Conservation (phyloP, 2,329 filamentous ascomycete genomes). For the Scedosporium boydii region DNA sequence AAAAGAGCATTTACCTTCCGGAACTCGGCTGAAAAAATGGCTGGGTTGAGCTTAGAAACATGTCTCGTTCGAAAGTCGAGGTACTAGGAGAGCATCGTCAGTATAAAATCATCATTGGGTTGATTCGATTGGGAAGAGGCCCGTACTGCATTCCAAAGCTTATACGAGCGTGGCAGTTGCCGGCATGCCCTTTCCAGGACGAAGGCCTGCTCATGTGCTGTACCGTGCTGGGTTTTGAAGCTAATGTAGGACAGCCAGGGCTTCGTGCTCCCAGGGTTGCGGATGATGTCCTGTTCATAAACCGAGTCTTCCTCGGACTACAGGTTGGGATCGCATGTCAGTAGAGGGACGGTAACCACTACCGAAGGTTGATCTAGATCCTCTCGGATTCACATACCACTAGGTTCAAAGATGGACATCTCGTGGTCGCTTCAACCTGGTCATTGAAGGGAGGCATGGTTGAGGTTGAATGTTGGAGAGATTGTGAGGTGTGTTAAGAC, state of each 20-base stretch:
- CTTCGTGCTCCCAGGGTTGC: conserved; percentile 75
- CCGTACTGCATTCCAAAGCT: conserved; percentile 87
- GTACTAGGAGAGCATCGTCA: conserved; percentile 46
- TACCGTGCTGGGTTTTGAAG: conserved; percentile 83
- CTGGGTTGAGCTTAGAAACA: conserved; percentile 72
- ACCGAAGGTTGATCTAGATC: too few relatives aligned
- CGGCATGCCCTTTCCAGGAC: conserved; percentile 85
- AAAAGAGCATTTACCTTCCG: conserved; percentile 92
- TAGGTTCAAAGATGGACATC: too few relatives aligned
- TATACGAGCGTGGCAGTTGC: conserved; percentile 89
- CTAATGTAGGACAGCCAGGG: conserved; percentile 93
- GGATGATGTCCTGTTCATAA: conserved; percentile 92
- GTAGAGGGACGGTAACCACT: too few relatives aligned
- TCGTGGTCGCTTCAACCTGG: too few relatives aligned
- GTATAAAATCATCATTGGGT: neutral
- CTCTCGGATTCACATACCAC: neutral
- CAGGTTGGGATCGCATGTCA: neutral
- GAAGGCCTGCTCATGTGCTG: conserved; percentile 71
- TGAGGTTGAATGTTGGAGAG: too few relatives aligned
- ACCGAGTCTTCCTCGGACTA: conserved; percentile 81
- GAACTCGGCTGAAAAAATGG: conserved; percentile 69
- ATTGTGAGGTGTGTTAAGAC: too few relatives aligned
- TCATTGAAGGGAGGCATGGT: too few relatives aligned
- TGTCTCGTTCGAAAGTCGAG: conserved; percentile 76
- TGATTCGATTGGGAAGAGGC: neutral